Evolutionary conservation across 2,329 filamentous ascomycete genomes (phyloP).

Genomic region (Alternaria sp.): DNA sequence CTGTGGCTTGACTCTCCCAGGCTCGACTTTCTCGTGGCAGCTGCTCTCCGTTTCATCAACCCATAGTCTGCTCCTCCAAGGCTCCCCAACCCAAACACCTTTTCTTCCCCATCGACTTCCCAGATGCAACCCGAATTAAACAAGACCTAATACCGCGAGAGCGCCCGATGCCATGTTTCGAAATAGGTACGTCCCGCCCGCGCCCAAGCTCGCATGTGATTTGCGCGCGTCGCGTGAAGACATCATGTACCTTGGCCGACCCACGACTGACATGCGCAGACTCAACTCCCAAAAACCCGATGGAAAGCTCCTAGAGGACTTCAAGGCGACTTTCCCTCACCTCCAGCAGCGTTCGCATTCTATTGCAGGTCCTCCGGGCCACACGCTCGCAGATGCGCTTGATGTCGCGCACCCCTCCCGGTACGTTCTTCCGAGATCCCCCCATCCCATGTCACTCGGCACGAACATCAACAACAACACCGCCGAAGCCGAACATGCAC

Average conservation of each 20-base stretch:
- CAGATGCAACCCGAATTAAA: conserved; percentile 11
- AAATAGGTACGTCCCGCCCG: conserved; percentile 53
- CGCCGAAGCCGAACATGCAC: neutral
- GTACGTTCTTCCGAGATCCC: conserved; percentile 48
- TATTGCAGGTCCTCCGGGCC: conserved; percentile 50
- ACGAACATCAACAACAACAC: conserved; percentile 10
- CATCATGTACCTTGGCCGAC: conserved; percentile 16
- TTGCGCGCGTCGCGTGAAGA: conserved; percentile 40
- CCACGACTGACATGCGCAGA: conserved; percentile 53
- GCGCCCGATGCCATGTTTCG: conserved; percentile 52
- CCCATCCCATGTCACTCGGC: conserved; percentile 15
- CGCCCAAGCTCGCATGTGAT: conserved; percentile 25
- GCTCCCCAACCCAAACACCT: neutral
- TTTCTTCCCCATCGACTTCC: neutral
- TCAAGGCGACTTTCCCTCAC: conserved; percentile 84
- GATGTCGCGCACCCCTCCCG: conserved; percentile 55
- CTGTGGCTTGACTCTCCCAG: conserved; percentile 46
- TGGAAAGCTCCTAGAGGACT: conserved; percentile 83
- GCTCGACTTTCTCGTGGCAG: conserved; percentile 42
- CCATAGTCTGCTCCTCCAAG: conserved; percentile 23
- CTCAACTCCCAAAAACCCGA: conserved; percentile 85
- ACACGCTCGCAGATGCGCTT: conserved; percentile 59
- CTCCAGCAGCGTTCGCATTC: conserved; percentile 61
- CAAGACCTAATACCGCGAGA: conserved; percentile 11
- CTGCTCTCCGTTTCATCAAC: conserved; percentile 47